Evolutionary conservation across 2,329 filamentous ascomycete species (phyloP).

Genomic region (Colletotrichum incanum): DNA sequence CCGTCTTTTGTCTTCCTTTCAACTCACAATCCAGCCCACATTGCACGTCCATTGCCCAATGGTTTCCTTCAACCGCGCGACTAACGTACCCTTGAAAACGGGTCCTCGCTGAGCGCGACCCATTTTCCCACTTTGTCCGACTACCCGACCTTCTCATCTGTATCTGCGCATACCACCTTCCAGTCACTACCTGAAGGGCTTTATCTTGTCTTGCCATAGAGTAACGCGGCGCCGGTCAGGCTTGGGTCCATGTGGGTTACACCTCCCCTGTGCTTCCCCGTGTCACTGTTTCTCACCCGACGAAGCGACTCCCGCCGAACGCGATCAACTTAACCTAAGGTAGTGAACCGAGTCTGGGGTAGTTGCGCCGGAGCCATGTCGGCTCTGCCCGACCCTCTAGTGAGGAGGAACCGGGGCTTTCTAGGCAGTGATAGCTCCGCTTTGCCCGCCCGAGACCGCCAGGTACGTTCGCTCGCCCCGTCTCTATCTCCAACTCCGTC

Average conservation of each 20-base stretch:
- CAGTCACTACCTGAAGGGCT: neutral
- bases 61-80: neutral
- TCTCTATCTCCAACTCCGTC: neutral
- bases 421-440: slow-evolving; percentile 67
- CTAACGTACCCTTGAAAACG: slow-evolving; percentile 14
- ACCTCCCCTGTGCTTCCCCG: neutral
- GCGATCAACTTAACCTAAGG: neutral
- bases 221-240: neutral
- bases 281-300: neutral
- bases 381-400: slow-evolving; percentile 51
- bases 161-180: slow-evolving; percentile 6
- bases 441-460: slow-evolving; percentile 64
- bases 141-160: slow-evolving; percentile 2
- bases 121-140: slow-evolving; percentile 12
- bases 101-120: slow-evolving; percentile 6
- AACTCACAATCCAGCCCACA: neutral
- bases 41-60: slow-evolving; percentile 12
- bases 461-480: slow-evolving; percentile 54
- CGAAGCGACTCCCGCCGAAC: slow-evolving; percentile 8
- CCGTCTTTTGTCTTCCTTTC: neutral
- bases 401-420: slow-evolving; percentile 63
- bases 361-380: slow-evolving; percentile 48
- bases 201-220: neutral
- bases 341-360: neutral
- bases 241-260: neutral